Base-by-base conservation (phyloP, 2,329 filamentous ascomycete species). In the Beauveria varroae region DNA sequence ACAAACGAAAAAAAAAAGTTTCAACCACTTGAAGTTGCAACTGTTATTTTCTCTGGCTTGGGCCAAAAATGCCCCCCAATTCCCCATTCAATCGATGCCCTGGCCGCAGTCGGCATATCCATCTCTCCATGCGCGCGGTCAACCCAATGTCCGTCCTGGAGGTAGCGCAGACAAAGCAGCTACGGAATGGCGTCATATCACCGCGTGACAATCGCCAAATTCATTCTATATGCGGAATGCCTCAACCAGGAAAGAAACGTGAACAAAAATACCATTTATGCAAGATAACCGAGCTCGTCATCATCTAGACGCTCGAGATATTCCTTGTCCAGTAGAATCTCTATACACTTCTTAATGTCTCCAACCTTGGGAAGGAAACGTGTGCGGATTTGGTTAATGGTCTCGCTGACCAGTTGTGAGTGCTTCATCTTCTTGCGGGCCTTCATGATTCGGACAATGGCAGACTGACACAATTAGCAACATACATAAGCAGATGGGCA, bases 281-380 rank as follows among this genome's bases (percentile, higher is more conserved):
- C 93, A 66, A 98, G 86, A 75, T 98, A 98, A 62, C 93, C 91
- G 63, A 99, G 83, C 72, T 97, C 92, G 71, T 98, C 95, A 60
- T 91, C 92, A 53, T 98, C 95, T 62, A 98, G 79, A 62, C 95
- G 90, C 80, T 99, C 95, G 54, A 99, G 85, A 71, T 99, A 99
- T 75, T 99, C 95, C 81, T 99, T 99, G 81, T 99, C 95, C 66
- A 99, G 87, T 46, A 99, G 82, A 66, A 96, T 96, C 76, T 99
- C 95, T 73, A 99, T 98, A 76, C 95, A 97, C 80, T 98, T 99
- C 81, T 99, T 99, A 84, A 99, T 99, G 68, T 99, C 95, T 18
- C 86, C 82, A 34, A 99, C 84, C 78, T 96, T 96, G 46, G 95
- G 95, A 62, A 92, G 87, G 76, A 99, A 99, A 46, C 95, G 90